These are phyloP conservation scores for Russula olivacea DNA, from an alignment of 768 basidiomycete species.

Conservation along the genomic window DNA sequence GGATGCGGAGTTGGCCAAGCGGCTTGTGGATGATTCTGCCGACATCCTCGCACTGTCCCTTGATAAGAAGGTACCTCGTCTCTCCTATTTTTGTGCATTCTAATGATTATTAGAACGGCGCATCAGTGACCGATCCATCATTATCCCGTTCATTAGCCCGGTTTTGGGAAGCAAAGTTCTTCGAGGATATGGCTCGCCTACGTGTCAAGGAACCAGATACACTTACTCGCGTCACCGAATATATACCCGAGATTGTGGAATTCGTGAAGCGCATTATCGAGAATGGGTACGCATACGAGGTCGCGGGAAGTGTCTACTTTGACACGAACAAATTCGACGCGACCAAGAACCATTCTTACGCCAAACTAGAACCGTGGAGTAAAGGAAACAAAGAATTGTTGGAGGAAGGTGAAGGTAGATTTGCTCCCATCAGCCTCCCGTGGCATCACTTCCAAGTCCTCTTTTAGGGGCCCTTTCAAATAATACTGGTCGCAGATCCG, in stretches of 20 bases:
- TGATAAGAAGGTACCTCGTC: slow-evolving; percentile 59
- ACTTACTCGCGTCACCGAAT: slow-evolving; percentile 93
- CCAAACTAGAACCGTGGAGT: slow-evolving; percentile 93
- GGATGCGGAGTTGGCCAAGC: slow-evolving; percentile 42
- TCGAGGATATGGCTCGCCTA: slow-evolving; percentile 87
- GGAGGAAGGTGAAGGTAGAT: slow-evolving; percentile 84
- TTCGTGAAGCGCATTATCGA: slow-evolving; percentile 82
- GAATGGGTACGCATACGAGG: slow-evolving; percentile 77
- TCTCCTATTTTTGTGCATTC: slow-evolving; percentile 5
- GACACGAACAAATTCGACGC: slow-evolving; percentile 79
- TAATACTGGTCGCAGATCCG: slow-evolving; percentile 62
- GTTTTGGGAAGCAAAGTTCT: slow-evolving; percentile 87
- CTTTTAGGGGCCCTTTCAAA: slow-evolving; percentile 49
- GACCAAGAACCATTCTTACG: slow-evolving; percentile 74
- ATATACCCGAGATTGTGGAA: slow-evolving; percentile 87
- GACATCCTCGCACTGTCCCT: slow-evolving; percentile 71
- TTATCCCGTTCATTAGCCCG: slow-evolving; percentile 78
- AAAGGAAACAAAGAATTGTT: slow-evolving; percentile 87
- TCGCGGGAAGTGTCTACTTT: slow-evolving; percentile 87
- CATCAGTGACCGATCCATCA: slow-evolving; percentile 78
- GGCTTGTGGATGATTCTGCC: slow-evolving; percentile 64
- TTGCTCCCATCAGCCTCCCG: not conserved
- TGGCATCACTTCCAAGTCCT: not conserved
- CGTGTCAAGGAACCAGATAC: slow-evolving; percentile 84
- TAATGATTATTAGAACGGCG: slow-evolving; percentile 49